Evolutionary conservation across 805 yeast genomes (phyloP), one percentile per base, ranked within the genome.

Genomic region (Sugiyamaella chiloensis): DNA sequence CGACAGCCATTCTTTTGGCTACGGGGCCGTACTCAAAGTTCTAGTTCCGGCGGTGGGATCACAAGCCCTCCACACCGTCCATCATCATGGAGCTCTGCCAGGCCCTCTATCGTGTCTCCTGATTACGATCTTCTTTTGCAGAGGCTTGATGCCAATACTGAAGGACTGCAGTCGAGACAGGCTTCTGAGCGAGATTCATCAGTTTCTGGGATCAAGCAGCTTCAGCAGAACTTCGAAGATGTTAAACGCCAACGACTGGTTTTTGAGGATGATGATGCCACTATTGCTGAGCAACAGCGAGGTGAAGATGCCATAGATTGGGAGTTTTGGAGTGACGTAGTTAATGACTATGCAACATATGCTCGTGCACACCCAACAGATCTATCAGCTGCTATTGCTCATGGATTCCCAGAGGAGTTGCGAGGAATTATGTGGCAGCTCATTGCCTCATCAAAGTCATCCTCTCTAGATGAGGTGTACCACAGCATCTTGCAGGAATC

Each of bases 371-470:
- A 80, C 21, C 82, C 90, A 0, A 74, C 74, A 11, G 73, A 73
- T 53, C 72, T 91, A 49, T 75, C 81, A 40, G 61, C 66, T 31
- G 80, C 85, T 37, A 77, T 93, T 16, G 74, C 83, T 17, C 68
- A 70, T 7, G 98, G 98, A 42, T 82, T 91, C 34, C 98, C 99
- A 11, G 69, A 76, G 39, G 93, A 85, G 53, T 74, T 91, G 43
- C 72, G 98, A 53, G 96, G 96, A 2, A 81, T 90, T 54, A 77
- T 91, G 17, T 91, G 99, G 99, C 97, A 90, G 67, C 71, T 88
- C 42, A 83, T 89, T 47, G 76, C 96, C 14, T 79, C 81, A 52
- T 83, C 95, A 6, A 90, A 90, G 59, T 80, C 84, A 27, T 69
- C 77, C 24, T 60, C 75, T 35, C 64, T 81, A 44, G 83, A 78